Evolutionary conservation across 495 filamentous ascomycete species (phyloP).

Genomic region (Endocarpon pusillum): DNA sequence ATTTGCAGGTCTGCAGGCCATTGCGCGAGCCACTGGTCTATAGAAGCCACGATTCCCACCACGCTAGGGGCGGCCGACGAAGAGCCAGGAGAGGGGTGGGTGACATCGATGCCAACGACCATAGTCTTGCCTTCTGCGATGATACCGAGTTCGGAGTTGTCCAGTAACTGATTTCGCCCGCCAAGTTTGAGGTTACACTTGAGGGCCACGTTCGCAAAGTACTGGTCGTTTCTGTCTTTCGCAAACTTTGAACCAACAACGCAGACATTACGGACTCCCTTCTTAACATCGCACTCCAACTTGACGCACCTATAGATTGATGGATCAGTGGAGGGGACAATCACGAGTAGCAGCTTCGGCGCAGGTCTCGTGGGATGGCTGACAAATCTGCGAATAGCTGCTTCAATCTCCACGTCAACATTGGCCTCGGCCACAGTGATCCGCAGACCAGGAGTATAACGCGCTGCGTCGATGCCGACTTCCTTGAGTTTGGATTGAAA

Average conservation of each 20-base stretch:
- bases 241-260: slow-evolving; percentile 20
- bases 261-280: slow-evolving; percentile 45
- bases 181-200: slow-evolving; percentile 74
- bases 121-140: slow-evolving; percentile 48
- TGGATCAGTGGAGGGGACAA: slow-evolving; percentile 30
- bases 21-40: slow-evolving; percentile 40
- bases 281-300: slow-evolving; percentile 36
- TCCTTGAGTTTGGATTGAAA: too few relatives aligned
- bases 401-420: too few relatives aligned
- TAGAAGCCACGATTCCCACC: slow-evolving; percentile 56
- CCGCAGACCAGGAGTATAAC: too few relatives aligned
- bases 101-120: slow-evolving; percentile 72
- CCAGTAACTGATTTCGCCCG: slow-evolving; percentile 51
- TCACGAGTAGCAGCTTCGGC: too few relatives aligned
- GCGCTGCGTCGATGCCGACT: too few relatives aligned
- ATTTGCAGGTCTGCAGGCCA: slow-evolving; percentile 48
- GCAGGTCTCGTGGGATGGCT: too few relatives aligned
- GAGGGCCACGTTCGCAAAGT: slow-evolving; percentile 52
- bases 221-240: slow-evolving; percentile 29
- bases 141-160: slow-evolving; percentile 25
- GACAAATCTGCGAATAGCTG: too few relatives aligned
- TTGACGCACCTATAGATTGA: slow-evolving; percentile 48
- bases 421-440: too few relatives aligned
- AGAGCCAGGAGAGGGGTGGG: slow-evolving; percentile 58
- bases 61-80: slow-evolving; percentile 41